These are phyloP conservation scores for Brettanomyces naardenensis DNA, from an alignment of 805 yeast species.

Conservation along the genomic window DNA sequence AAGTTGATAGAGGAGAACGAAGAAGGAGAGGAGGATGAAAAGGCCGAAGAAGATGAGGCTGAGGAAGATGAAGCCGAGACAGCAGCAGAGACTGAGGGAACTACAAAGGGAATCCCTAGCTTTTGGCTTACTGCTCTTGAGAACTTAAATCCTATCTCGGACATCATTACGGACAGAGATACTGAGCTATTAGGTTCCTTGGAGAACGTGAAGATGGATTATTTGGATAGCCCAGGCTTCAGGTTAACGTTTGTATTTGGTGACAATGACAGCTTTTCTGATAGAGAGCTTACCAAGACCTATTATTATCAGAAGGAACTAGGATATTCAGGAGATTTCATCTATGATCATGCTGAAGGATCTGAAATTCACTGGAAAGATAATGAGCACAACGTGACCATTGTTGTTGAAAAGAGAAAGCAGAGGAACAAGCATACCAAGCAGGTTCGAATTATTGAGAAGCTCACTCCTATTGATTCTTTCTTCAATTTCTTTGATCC, in stretches of 20 bases:
- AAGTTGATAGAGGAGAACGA: conserved; percentile 45
- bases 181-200: conserved; percentile 69
- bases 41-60: conserved; percentile 35
- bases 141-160: conserved; percentile 73
- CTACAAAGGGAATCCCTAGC: conserved; percentile 72
- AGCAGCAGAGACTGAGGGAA: conserved; percentile 35
- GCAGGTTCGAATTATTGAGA: conserved; percentile 93
- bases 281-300: conserved; percentile 68
- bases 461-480: conserved; percentile 87
- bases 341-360: conserved; percentile 96
- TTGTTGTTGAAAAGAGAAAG: conserved; percentile 85
- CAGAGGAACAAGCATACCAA: conserved; percentile 96
- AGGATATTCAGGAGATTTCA: conserved; percentile 92
- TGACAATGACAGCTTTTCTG: conserved; percentile 68
- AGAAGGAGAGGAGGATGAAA: conserved; percentile 32
- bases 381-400: conserved; percentile 76
- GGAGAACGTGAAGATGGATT: conserved; percentile 67
- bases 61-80: conserved; percentile 26
- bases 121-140: conserved; percentile 96
- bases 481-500: conserved; percentile 96
- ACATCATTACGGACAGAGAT: conserved; percentile 84
- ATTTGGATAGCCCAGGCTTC: conserved; percentile 82
- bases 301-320: conserved; percentile 91
- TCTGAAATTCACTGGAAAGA: conserved; percentile 75
- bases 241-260: conserved; percentile 76